Base-by-base conservation (phyloP, 2,329 filamentous ascomycete genomes). In the Arthrobotrys musiformis region DNA sequence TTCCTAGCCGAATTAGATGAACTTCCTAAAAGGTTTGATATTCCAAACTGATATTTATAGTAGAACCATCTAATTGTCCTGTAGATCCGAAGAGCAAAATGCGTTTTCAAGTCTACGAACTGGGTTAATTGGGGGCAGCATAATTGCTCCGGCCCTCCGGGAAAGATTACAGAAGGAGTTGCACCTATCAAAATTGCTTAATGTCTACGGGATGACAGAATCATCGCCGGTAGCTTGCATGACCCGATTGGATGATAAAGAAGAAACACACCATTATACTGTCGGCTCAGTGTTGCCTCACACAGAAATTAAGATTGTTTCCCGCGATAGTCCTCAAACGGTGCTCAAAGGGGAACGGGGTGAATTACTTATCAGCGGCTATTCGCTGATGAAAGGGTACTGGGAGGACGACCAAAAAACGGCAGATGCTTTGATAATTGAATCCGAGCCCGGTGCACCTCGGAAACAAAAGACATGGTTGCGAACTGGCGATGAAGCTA, bases 181-280 rank as follows among this genome's bases (percentile, higher is more conserved):
- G 5, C 94, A 95, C 50, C 85, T 98, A n/a, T 88, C 87, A 0
- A 46, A 26, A 13, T 13, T 68, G 6, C 37, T 68, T 1, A 97
- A 97, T 79, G 97, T 94, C 86, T 97, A 97, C 83, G 94, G 93
- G 77, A 97, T 97, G 93, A 97, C 93, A 0, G 94, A 97, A 84
- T 97, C 93, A 1, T 88, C 87, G 54, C 91, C 91, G 42, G 91
- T 68, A 1, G 30, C 19, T 2, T 68, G 88, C 79, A 97, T 97
- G 93, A 97, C 93, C 0, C 86, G 89, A 0, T 93, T 92, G 0
- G 84, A 88, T 13, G 93, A 97, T 81, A 89, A 28, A 0, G 13
- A 44, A 2, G 63, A 87, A 40, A 91, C 91, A 83, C 87, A 93
- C 42, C 91, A 92, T 66, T 86, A 88, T 42, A 91, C 88, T 4